Evolutionary conservation across 75 land plant genomes (phyloP), one percentile per base, ranked within the genome.

Genomic region (Cryptomeria japonica): DNA sequence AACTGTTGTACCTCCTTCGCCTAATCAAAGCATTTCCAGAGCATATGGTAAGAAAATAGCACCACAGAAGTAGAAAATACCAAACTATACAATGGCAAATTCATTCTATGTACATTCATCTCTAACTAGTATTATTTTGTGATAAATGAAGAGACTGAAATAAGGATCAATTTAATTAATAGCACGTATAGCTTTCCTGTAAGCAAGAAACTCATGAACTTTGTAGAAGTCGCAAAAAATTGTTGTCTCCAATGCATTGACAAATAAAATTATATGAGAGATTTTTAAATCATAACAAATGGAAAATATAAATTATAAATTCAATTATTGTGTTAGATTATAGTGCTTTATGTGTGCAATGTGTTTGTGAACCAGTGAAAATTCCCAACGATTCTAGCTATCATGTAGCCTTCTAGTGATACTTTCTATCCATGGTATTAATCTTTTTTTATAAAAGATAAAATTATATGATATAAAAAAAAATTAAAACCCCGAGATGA

Each of bases 1-100:
- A 96, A 86, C 83, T 90, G 90, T 73, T 94, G 96, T 47, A 93
- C 96, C 89, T 97, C 98, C 88, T 92, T 92, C 37, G 96, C 93
- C 99, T 97, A 87, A 10, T 79, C 82, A 79, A 77, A 34, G 36
- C 2, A 36, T 39, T 38, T 2, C 82, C 82, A 18, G 36, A 2
- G 42, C 44, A 38, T 39, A 39, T 79, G 42, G 42, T 19, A 19
- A 39, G 9, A 39, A 19, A 39, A 79, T 1, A 37, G 8, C 22
- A 37, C 82, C 44, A 82, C 32, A 82, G 44, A 25, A 82, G 1
- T n/a, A 10, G 32, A 32, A 82, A 82, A 44, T 82, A 82, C 25
- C 25, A 13, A 80, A 82, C 49, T 12, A 42, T 38, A 28, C 8
- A 82, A 82, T 44, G 84, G 46, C 49, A 82, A 82, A 82, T 82